Conservation (phyloP, 768 basidiomycete genomes). For the Pisolithus sp. region DNA sequence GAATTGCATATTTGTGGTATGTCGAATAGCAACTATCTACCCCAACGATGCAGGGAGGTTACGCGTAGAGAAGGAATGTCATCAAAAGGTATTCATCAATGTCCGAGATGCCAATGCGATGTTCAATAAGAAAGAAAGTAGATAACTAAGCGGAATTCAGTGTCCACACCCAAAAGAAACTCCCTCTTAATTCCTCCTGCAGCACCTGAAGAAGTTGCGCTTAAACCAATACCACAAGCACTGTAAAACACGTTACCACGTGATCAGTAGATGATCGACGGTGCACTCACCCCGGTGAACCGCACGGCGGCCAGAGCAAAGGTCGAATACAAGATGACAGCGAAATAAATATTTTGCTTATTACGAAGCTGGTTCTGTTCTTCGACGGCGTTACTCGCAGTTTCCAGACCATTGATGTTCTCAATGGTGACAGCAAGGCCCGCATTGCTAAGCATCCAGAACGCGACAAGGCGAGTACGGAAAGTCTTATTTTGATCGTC, state of each 20-base stretch:
- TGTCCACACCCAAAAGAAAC: conserved; percentile 10
- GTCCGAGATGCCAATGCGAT: conserved; percentile 17
- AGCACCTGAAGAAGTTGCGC: conserved; percentile 76
- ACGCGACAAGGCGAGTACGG: conserved; percentile 79
- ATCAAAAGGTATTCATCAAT: conserved; percentile 16
- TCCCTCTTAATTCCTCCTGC: conserved; percentile 56
- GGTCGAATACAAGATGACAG: conserved; percentile 74
- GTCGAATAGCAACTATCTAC: conserved; percentile 22
- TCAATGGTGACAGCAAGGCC: conserved; percentile 67
- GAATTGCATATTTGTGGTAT: conserved; percentile 9
- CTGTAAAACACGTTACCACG: conserved; percentile 31
- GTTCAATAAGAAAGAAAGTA: conserved; percentile 24
- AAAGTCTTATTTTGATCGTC: conserved; percentile 91
- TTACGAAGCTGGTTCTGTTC: conserved; percentile 37
- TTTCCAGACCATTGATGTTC: conserved; percentile 60
- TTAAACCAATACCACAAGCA: conserved; percentile 80
- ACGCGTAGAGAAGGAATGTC: conserved; percentile 10
- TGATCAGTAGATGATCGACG: not conserved
- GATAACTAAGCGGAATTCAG: conserved; percentile 23
- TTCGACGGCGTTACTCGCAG: conserved; percentile 26
- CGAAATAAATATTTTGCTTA: conserved; percentile 65
- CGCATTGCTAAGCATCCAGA: conserved; percentile 77
- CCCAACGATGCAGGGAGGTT: conserved; percentile 14
- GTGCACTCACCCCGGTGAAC: conserved; percentile 62
- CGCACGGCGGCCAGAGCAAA: conserved; percentile 67